phyloP scores from a whole-genome alignment of 2,329 filamentous ascomycete species.

The Colletotrichum salicis region DNA sequence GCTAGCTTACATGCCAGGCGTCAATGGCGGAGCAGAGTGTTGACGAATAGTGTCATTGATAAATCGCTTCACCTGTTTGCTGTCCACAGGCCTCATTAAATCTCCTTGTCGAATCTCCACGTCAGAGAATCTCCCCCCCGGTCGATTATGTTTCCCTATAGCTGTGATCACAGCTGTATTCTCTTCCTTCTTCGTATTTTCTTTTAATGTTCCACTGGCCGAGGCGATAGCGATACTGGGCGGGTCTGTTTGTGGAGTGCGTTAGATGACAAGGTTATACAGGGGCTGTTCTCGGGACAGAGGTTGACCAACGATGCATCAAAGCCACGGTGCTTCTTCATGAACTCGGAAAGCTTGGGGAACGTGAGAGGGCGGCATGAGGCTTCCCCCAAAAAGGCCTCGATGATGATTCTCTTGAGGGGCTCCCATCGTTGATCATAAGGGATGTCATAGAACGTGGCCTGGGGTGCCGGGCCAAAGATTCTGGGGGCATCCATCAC shows the following conservation, averaged over 20 bases:
- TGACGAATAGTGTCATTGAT: conserved; percentile 34
- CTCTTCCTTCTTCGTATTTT: conserved; percentile 9
- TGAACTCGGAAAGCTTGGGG: not conserved
- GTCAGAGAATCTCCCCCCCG: conserved; percentile 23
- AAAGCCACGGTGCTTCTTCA: conserved; percentile 1
- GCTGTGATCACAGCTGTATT: conserved; percentile 34
- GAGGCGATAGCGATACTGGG: conserved; percentile 3
- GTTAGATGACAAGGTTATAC: not conserved
- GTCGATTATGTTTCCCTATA: conserved; percentile 33
- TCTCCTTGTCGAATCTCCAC: conserved; percentile 32
- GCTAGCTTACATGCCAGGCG: not conserved
- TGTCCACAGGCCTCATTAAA: conserved; percentile 34
- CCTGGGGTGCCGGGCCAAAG: not conserved
- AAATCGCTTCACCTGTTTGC: conserved; percentile 38
- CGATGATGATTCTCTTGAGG: conserved; percentile 1
- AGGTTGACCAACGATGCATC: not conserved
- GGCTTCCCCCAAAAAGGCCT: not conserved
- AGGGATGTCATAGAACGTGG: not conserved
- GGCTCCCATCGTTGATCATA: not conserved
- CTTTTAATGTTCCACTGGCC: not conserved
- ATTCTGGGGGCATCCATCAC: not conserved
- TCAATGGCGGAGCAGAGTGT: not conserved
- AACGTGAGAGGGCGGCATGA: not conserved
- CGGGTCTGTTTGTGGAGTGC: not conserved
- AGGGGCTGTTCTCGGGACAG: not conserved